Evolutionary conservation across 345 rosid genomes (phyloP).

Genomic region (Eucalyptus sp.): DNA sequence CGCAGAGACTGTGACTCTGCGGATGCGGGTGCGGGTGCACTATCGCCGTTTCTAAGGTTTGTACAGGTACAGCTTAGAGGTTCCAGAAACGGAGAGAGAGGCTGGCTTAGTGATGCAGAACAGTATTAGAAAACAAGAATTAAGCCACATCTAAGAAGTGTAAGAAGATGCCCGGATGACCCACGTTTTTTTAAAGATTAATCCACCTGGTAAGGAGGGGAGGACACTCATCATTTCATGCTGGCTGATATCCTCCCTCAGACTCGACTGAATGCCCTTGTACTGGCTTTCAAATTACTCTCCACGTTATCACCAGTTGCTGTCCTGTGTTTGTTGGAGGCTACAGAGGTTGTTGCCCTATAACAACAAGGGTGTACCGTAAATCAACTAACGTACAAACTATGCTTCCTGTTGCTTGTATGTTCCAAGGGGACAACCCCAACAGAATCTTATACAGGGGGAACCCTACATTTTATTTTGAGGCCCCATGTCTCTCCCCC

Average conservation of each 20-base stretch:
- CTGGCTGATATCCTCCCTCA: background rate
- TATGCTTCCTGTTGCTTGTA: background rate
- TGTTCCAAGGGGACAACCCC: background rate
- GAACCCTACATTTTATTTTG: background rate
- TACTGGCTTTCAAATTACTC: background rate
- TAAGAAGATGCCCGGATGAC: background rate
- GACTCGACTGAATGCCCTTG: background rate
- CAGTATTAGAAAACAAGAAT: background rate
- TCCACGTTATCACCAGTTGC: background rate
- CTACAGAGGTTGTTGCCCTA: background rate
- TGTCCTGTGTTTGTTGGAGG: background rate
- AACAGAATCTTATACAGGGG: background rate
- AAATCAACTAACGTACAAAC: background rate
- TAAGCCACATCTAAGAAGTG: background rate
- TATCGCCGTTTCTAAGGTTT: background rate
- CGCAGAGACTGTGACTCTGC: background rate
- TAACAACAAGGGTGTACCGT: background rate
- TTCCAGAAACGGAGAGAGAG: background rate
- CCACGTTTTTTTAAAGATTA: background rate
- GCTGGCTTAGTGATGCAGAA: background rate
- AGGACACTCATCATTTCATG: background rate
- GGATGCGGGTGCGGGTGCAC: background rate
- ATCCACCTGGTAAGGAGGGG: background rate
- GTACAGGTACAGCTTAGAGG: background rate
- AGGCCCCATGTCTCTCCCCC: background rate